phyloP scores from a whole-genome alignment of 2,329 filamentous ascomycete genomes.

The Colletotrichum gloeosporioides region DNA sequence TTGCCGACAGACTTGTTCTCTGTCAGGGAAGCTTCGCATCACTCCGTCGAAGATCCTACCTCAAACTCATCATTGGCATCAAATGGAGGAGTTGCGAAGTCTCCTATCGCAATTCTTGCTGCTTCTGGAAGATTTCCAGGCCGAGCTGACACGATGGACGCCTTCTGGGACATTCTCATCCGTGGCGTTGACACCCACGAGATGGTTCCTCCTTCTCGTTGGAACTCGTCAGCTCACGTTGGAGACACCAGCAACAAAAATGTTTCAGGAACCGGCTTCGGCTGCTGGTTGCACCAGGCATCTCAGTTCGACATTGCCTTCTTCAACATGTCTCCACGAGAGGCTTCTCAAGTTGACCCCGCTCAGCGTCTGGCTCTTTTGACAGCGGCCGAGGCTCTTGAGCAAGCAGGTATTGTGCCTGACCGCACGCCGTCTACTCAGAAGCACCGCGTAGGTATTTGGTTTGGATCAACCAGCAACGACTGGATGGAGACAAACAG shows the following conservation, averaged over 20 bases:
- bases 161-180: conserved; percentile 37
- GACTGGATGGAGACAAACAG: conserved; percentile 82
- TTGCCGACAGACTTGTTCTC: neutral
- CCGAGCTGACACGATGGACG: conserved; percentile 34
- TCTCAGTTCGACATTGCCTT: conserved; percentile 71
- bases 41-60: neutral
- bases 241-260: neutral
- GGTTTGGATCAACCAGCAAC: conserved; percentile 78
- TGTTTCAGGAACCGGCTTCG: conserved; percentile 27
- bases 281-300: conserved; percentile 63
- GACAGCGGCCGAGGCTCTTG: conserved; percentile 80
- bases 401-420: conserved; percentile 74
- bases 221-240: neutral
- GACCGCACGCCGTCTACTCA: conserved; percentile 71
- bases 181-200: conserved; percentile 28
- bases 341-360: conserved; percentile 73
- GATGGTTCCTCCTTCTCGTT: conserved; percentile 15
- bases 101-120: conserved; percentile 40
- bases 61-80: neutral
- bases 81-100: neutral
- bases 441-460: conserved; percentile 66
- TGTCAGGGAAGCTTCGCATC: neutral
- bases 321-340: conserved; percentile 76
- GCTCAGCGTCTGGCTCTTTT: conserved; percentile 75
- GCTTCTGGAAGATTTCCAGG: conserved; percentile 49